Conservation (phyloP, 2,329 filamentous ascomycete genomes). For the Hypoxylon sp. region DNA sequence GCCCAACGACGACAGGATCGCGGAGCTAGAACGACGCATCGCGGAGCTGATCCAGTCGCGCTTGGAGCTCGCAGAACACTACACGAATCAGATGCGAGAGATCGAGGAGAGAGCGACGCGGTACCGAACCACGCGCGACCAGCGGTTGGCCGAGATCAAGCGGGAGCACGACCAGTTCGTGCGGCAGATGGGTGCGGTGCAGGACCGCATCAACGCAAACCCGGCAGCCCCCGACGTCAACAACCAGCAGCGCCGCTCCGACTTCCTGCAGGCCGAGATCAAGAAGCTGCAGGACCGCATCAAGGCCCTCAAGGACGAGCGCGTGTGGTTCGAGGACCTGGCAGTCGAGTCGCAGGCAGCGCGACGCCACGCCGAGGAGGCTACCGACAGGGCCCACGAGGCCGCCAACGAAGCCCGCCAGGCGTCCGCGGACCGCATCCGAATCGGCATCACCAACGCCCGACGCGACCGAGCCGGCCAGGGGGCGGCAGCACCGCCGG, state of each 20-base stretch:
- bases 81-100: not conserved
- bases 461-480: not conserved
- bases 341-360: not conserved
- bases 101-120: not conserved
- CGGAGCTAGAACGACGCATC: not conserved
- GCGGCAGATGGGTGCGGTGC: constrained; percentile 7
- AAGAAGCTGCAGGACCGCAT: constrained; percentile 23
- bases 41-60: not conserved
- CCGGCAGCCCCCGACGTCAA: constrained; percentile 2
- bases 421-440: not conserved
- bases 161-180: not conserved
- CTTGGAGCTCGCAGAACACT: not conserved
- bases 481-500: not conserved
- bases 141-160: not conserved
- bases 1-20: not conserved
- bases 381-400: not conserved
- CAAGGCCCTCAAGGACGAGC: constrained; percentile 4
- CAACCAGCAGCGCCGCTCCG: not conserved
- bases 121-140: not conserved
- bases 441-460: not conserved
- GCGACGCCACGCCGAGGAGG: not conserved
- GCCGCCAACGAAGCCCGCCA: not conserved
- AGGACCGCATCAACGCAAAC: constrained; percentile 13
- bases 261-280: constrained; percentile 24
- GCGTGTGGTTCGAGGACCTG: constrained; percentile 14